Base-by-base conservation (phyloP, 2,329 filamentous ascomycete species). In the Balansia obtecta region DNA sequence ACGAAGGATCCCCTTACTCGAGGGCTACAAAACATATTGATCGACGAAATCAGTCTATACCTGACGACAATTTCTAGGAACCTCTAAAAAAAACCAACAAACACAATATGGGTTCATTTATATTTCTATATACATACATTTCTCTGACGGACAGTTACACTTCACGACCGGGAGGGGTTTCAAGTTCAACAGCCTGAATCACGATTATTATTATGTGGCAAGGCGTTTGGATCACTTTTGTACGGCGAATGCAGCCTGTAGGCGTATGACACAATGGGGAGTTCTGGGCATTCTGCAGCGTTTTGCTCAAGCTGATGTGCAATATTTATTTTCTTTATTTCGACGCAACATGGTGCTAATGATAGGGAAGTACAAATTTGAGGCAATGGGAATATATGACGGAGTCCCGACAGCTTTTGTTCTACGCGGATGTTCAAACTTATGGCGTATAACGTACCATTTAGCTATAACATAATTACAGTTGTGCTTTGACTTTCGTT, bases 191-290 rank as follows among this genome's bases (percentile, higher is more conserved):
- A 30, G 22, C 30, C 11, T n/a, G 37, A 32, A 37, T 34, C 30
- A 22, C 37, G 40, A 37, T 50, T 45, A 45, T 34, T 4, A 47
- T 43, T 15, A 38, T 48, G 45, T 47, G 45, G 49, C 44, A 41
- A 42, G 51, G 51, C 49, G 51, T 53, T 51, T 49, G 48, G 45
- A 53, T 45, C 18, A 53, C 41, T 50, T 50, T 38, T 48, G 45
- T 45, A 39, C 12, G 49, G 48, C 49, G 45, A 46, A 45, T 37
- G 38, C 22, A 42, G 41, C 37, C 37, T 3, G 20, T 15, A 39
- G 46, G 32, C n/a, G 18, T 39, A 10, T 45, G 33, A 37, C 30
- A 44, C 9, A 12, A 15, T 34, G 46, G 34, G 34, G 37, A 40
- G 12, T 34, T 27, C 48, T 22, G 45, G 18, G 41, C 46, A 44